phyloP scores from a whole-genome alignment of 305 asterid genomes.

The Euphrasia arctica region DNA sequence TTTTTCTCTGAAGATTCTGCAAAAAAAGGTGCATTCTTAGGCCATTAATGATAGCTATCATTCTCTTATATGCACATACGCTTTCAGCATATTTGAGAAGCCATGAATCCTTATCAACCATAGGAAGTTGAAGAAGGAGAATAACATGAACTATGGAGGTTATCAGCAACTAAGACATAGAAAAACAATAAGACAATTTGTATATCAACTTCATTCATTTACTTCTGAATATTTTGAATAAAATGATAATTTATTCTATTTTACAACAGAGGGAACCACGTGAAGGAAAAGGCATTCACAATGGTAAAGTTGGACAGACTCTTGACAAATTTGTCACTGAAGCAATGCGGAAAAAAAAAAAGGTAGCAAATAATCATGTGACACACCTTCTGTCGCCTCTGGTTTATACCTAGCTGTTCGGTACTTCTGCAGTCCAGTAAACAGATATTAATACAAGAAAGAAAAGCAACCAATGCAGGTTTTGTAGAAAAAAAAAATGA shows the following conservation, averaged over 20 bases:
- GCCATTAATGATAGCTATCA: constrained; percentile 7
- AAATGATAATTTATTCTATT: background rate
- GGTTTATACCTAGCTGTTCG: constrained; percentile 92
- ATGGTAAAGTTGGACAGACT: background rate
- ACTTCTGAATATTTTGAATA: background rate
- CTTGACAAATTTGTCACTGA: background rate
- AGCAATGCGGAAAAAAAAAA: constrained; percentile 1
- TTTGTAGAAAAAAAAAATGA: background rate
- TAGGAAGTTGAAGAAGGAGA: background rate
- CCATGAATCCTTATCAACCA: background rate
- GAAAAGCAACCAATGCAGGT: constrained; percentile 24
- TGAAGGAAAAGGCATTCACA: background rate
- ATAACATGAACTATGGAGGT: background rate
- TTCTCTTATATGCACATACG: background rate
- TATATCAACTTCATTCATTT: background rate
- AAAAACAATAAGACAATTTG: background rate
- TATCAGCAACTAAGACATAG: background rate
- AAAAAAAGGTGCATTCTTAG: constrained; percentile 24
- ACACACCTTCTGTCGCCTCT: constrained; percentile 84
- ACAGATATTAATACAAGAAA: constrained; percentile 28
- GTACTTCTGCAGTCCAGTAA: constrained; percentile 69
- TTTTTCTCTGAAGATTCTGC: constrained; percentile 73
- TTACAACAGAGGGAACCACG: background rate
- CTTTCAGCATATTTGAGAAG: background rate
- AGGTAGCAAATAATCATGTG: constrained; percentile 4